A percentile compares a stretch with the other conserved stretches of the same genome.
Conservation (phyloP, 495 filamentous ascomycete genomes). For the Aspergillus coremiiformis region DNA sequence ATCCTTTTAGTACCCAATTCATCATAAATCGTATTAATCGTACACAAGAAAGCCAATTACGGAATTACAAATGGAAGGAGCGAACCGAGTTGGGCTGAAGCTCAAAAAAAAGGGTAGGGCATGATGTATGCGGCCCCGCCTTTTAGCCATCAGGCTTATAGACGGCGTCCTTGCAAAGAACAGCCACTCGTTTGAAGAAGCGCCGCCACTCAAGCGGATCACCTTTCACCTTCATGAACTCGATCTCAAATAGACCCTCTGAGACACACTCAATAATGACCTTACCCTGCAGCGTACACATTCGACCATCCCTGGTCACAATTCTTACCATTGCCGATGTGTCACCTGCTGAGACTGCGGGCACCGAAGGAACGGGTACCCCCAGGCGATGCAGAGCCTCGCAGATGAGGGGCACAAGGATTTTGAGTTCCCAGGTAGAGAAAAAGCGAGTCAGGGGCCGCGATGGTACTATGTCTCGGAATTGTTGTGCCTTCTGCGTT, state of each 20-base stretch:
- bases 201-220: slow-evolving; percentile 96
- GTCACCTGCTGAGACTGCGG: slow-evolving; percentile 34
- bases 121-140: not conserved
- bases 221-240: slow-evolving; percentile 90
- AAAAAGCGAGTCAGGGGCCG: slow-evolving; percentile 87
- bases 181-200: slow-evolving; percentile 88
- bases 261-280: slow-evolving; percentile 69
- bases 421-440: slow-evolving; percentile 67
- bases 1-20: slow-evolving; percentile 8
- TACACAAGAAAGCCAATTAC: slow-evolving; percentile 8
- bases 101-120: not conserved
- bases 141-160: slow-evolving; percentile 36
- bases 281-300: slow-evolving; percentile 76
- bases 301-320: slow-evolving; percentile 66
- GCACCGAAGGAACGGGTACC: slow-evolving; percentile 57
- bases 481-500: slow-evolving; percentile 81
- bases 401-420: slow-evolving; percentile 70
- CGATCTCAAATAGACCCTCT: slow-evolving; percentile 65
- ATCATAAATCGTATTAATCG: slow-evolving; percentile 15
- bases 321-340: slow-evolving; percentile 59
- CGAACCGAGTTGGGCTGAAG: not conserved
- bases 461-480: slow-evolving; percentile 78
- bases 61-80: not conserved
- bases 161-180: slow-evolving; percentile 77
- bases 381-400: slow-evolving; percentile 78